Conservation (phyloP, 2,329 filamentous ascomycete genomes). For the Colletotrichum liriopes region DNA sequence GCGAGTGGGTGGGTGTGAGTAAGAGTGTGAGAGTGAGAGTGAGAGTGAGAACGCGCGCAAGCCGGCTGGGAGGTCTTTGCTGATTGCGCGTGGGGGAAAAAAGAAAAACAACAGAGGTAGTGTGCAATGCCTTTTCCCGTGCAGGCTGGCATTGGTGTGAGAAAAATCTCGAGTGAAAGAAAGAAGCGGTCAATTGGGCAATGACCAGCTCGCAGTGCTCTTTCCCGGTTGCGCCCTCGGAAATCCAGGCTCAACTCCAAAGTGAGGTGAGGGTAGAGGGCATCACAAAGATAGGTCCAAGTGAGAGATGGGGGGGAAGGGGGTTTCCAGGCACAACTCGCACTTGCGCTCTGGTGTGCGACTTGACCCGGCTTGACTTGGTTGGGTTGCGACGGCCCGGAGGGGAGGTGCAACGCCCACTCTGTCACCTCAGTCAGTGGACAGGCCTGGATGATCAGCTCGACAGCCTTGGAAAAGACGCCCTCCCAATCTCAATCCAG, state of each 20-base stretch:
- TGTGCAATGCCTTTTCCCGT: slow-evolving; percentile 12
- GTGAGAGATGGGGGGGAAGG: background rate
- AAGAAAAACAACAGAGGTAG: slow-evolving; percentile 11
- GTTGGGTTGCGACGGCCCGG: slow-evolving; percentile 5
- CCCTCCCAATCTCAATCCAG: slow-evolving; percentile 13
- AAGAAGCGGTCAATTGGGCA: slow-evolving; percentile 25
- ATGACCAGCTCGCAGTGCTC: slow-evolving; percentile 6
- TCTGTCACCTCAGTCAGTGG: background rate
- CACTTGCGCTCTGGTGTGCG: slow-evolving; percentile 6
- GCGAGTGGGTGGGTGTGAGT: background rate
- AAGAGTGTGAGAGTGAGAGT: slow-evolving; percentile 2
- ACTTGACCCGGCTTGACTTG: background rate
- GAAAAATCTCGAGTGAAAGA: slow-evolving; percentile 18
- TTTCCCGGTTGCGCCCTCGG: slow-evolving; percentile 15
- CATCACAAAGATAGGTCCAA: slow-evolving; percentile 29
- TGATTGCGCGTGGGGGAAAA: slow-evolving; percentile 10
- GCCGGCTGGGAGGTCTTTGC: slow-evolving; percentile 1
- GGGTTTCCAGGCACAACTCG: background rate
- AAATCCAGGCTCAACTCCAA: slow-evolving; percentile 22
- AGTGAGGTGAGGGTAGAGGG: slow-evolving; percentile 21
- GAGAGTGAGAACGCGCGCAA: slow-evolving; percentile 14
- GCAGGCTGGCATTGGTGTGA: slow-evolving; percentile 18
- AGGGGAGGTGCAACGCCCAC: background rate
- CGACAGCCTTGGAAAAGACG: slow-evolving; percentile 10
- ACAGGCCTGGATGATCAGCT: background rate